phyloP scores from a whole-genome alignment of 768 basidiomycete species.

The Boletus rex-veris region DNA sequence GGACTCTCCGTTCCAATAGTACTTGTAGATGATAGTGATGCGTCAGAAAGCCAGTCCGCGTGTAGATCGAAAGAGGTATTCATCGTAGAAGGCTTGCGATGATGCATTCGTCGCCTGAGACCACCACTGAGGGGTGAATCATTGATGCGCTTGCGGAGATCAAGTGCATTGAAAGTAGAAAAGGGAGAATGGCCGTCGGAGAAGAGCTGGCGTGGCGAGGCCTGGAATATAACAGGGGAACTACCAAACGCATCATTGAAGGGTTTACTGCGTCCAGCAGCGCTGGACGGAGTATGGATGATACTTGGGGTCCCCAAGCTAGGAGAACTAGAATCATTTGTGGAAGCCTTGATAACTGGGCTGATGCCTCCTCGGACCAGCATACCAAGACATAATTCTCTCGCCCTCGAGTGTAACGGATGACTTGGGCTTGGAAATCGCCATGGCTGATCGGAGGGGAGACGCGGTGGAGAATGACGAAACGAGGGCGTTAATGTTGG shows the following conservation, averaged over 20 bases:
- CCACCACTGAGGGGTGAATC: constrained; percentile 46
- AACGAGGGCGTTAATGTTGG: constrained; percentile 73
- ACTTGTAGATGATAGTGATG: constrained; percentile 25
- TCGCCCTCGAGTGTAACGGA: constrained; percentile 62
- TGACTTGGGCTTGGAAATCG: constrained; percentile 77
- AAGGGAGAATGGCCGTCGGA: constrained; percentile 34
- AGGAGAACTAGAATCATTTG: constrained; percentile 29
- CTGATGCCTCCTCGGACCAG: constrained; percentile 53
- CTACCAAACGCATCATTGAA: constrained; percentile 31
- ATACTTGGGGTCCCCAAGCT: constrained; percentile 29
- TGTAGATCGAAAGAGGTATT: constrained; percentile 23
- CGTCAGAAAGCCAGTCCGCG: constrained; percentile 31
- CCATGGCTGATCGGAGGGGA: constrained; percentile 80
- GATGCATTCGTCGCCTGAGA: constrained; percentile 28
- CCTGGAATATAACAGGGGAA: constrained; percentile 39
- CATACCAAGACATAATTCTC: constrained; percentile 64
- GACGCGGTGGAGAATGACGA: constrained; percentile 70
- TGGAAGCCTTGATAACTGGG: constrained; percentile 38
- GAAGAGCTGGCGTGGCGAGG: constrained; percentile 41
- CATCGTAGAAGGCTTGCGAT: constrained; percentile 30
- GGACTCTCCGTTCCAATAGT: constrained; percentile 24
- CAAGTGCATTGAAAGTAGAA: constrained; percentile 28
- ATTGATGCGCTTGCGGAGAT: constrained; percentile 36
- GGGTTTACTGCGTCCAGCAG: constrained; percentile 22
- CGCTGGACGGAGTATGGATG: constrained; percentile 29